phyloP scores from a whole-genome alignment of 352 stramenopile species.

The Pythium myriotylum region DNA sequence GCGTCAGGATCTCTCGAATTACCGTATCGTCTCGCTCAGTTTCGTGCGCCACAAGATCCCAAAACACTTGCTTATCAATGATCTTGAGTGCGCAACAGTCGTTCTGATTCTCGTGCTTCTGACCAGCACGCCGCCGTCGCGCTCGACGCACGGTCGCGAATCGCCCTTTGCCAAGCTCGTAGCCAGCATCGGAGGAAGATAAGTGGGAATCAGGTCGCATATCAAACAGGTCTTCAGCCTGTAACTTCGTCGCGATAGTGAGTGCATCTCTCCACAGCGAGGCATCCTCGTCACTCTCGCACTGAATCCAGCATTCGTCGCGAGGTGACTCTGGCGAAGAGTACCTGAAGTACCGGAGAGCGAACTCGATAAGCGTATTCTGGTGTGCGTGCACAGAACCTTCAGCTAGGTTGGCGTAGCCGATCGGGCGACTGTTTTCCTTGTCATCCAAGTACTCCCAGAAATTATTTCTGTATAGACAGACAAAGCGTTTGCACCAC shows the following conservation, averaged over 20 bases:
- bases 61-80: slow-evolving; percentile 93
- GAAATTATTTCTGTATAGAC: slow-evolving; percentile 71
- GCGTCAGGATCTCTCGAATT: slow-evolving; percentile 81
- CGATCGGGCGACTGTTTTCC: slow-evolving; percentile 59
- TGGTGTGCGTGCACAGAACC: slow-evolving; percentile 58
- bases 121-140: slow-evolving; percentile 25
- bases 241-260: slow-evolving; percentile 38
- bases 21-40: slow-evolving; percentile 88
- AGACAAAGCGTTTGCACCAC: slow-evolving; percentile 73
- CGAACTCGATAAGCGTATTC: slow-evolving; percentile 51
- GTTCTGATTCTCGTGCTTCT: slow-evolving; percentile 6
- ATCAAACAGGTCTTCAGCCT: slow-evolving; percentile 74
- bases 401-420: slow-evolving; percentile 77
- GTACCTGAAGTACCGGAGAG: slow-evolving; percentile 59
- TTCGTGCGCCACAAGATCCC: slow-evolving; percentile 87
- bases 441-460: slow-evolving; percentile 78
- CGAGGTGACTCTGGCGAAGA: slow-evolving; percentile 49
- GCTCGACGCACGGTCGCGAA: slow-evolving; percentile 77
- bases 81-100: slow-evolving; percentile 89
- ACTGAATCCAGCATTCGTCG: slow-evolving; percentile 69
- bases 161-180: slow-evolving; percentile 81
- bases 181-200: slow-evolving; percentile 34
- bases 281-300: slow-evolving; percentile 49
- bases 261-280: slow-evolving; percentile 46
- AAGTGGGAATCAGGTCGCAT: slow-evolving; percentile 52